Base-by-base conservation (phyloP, 73 alveolate genomes). In the Tetrahymena malaccensis region DNA sequence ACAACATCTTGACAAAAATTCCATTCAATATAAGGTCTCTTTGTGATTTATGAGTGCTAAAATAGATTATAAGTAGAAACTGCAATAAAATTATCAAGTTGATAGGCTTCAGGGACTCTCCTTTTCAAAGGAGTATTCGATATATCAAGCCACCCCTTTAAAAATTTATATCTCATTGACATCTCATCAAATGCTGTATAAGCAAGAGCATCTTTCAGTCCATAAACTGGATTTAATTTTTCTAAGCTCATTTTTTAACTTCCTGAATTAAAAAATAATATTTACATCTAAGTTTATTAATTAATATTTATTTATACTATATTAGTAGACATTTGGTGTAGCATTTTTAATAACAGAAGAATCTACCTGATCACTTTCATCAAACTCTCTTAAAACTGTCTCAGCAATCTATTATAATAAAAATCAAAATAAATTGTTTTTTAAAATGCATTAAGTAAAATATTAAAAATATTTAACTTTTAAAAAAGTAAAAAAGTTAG, bases 11-110 rank as follows among this genome's bases (percentile, higher is more conserved):
- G 44, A 89, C 43, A 35, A 31, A 95, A 34, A 93, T 94, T 31
- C 97, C 97, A 95, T 89, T 95, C 97, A 10, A 94, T 94, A 85
- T 95, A 95, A 44, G 97, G 93, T 95, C 97, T 55, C 31, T 95
- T 89, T n/a, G 94, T 85, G 37, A 95, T 94, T 85, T 89, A 89
- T 33, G 97, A 93, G 93, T 95, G 94, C 38, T 95, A 95, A 55
- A 95, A 95, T 12, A 95, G 40, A 85, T 95, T 43, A 55, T 94
- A 85, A 35, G 95, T 56, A 16, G 95, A 95, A 11, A 89, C 94
- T 17, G 95, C 40, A 35, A 85, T 35, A 34, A 95, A 85, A 6
- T 94, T 94, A 70, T 70, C 83, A 34, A 95, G 93, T 85, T 85
- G 19, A 55, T 95, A 95, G 85, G 93, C 83, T 34, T 43, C 93